phyloP scores from a whole-genome alignment of 2,329 filamentous ascomycete species.

The Ophiostoma angusticollis region DNA sequence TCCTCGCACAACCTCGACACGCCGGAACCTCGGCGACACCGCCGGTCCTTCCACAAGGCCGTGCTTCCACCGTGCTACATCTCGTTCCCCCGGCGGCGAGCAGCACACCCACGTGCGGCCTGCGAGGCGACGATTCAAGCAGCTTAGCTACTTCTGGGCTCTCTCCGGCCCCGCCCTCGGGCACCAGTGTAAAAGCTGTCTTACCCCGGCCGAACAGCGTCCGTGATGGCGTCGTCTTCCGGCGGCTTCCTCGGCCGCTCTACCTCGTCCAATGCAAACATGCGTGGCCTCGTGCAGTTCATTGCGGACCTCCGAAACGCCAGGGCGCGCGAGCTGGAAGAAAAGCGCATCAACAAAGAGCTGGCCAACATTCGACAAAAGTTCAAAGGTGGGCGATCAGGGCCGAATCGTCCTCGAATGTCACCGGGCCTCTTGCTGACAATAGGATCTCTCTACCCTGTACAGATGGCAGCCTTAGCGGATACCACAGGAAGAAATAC shows the following conservation, averaged over 20 bases:
- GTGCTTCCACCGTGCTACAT: not conserved
- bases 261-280: conserved; percentile 51
- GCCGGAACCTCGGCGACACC: not conserved
- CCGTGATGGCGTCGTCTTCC: conserved; percentile 40
- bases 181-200: not conserved
- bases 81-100: not conserved
- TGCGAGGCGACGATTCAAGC: no score
- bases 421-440: no score
- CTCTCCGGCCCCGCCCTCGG: no score
- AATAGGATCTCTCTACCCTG: no score
- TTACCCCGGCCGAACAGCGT: not conserved
- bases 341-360: conserved; percentile 99
- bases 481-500: conserved; percentile 99
- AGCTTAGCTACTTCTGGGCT: no score
- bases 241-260: conserved; percentile 54
- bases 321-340: conserved; percentile 84
- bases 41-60: conserved; percentile 1
- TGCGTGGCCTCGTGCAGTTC: conserved; percentile 87
- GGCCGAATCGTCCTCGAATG: no score
- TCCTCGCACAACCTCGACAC: no score
- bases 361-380: conserved; percentile 97
- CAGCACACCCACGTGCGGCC: no score
- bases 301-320: conserved; percentile 95
- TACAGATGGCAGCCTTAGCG: conserved; percentile 74
- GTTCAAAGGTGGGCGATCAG: conserved; percentile 77